A percentile compares a stretch with the other conserved stretches of the same genome.
Evolutionary conservation across 306 rosid genomes (phyloP).

Genomic region (Fragaria iinumae): DNA sequence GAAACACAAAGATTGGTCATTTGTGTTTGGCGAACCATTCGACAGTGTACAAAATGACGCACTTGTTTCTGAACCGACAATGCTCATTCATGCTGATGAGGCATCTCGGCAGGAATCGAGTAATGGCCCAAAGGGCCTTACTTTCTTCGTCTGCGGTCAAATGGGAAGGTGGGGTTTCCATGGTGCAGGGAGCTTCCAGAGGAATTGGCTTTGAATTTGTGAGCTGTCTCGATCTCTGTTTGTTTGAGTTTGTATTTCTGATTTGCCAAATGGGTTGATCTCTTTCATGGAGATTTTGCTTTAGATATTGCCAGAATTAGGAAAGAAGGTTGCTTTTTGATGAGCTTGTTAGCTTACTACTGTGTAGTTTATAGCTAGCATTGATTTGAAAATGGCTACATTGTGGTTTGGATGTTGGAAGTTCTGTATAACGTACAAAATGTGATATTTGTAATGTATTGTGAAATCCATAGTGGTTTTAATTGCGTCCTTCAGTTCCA

Average conservation of each 20-base stretch:
- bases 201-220: slow-evolving; percentile 60
- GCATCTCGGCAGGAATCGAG: slow-evolving; percentile 12
- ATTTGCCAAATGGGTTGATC: neutral
- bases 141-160: slow-evolving; percentile 36
- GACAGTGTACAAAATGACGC: slow-evolving; percentile 2
- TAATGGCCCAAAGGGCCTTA: slow-evolving; percentile 18
- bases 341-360: neutral
- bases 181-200: slow-evolving; percentile 58
- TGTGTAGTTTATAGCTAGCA: neutral
- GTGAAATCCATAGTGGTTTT: neutral
- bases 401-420: neutral
- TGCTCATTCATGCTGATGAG: slow-evolving; percentile 23
- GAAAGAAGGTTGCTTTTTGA: neutral
- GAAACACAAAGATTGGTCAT: neutral
- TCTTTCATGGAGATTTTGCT: neutral
- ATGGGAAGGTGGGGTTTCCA: slow-evolving; percentile 56
- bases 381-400: neutral
- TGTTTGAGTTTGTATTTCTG: neutral
- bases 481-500: neutral
- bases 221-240: slow-evolving; percentile 20
- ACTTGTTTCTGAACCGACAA: slow-evolving; percentile 23
- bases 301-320: neutral
- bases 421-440: neutral
- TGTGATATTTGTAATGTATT: neutral
- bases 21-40: neutral